Evolutionary conservation across 1,139 yeast genomes (phyloP), one percentile per base, ranked within the genome.

Genomic region (Blastobotrys ciferrii): DNA sequence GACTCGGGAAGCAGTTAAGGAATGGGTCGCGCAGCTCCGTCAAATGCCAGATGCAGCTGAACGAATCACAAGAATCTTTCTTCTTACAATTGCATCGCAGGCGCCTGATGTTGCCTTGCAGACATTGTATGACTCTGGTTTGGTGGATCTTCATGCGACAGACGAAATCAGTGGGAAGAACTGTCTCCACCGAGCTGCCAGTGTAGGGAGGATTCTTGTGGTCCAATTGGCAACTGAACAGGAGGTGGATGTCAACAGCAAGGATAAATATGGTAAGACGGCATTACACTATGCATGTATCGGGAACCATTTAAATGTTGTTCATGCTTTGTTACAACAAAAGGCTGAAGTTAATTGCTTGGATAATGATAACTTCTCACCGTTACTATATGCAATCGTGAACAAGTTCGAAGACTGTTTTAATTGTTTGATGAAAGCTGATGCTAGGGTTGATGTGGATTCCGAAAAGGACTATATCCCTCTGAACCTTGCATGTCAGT

Each of bases 231-330:
- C 71, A 18, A 55, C 68, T 13, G 46, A 56, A 1, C 50, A 60
- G 32, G 51, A 59, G 5, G 69, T 70, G 12, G 70, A 69, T 49
- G 67, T 70, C 3, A 66, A 73, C 4, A 66, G 73, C 18, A 72
- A 70, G 50, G 94, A 85, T 61, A 75, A 77, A 39, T 83, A 86
- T 57, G 96, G 95, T 3, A 76, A 94, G 57, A 82, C 84, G 2
- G 91, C 98, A 35, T 69, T 92, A 12, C 98, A 92, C 66, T 88
- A 91, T 64, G 95, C 96, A 1, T 79, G 95, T 4, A 60, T 69
- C 15, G 63, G 68, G 51, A 62, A 69, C 45, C 67, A 68, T 42
- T 58, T 59, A 30, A 64, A 63, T 14, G 57, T 69, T 25, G 56
- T 72, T 32, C 49, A 50, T n/a, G 58, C 60, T 18, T 58, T 72